phyloP scores from a whole-genome alignment of 179 eudicot species.

The Silene noctiflora region DNA sequence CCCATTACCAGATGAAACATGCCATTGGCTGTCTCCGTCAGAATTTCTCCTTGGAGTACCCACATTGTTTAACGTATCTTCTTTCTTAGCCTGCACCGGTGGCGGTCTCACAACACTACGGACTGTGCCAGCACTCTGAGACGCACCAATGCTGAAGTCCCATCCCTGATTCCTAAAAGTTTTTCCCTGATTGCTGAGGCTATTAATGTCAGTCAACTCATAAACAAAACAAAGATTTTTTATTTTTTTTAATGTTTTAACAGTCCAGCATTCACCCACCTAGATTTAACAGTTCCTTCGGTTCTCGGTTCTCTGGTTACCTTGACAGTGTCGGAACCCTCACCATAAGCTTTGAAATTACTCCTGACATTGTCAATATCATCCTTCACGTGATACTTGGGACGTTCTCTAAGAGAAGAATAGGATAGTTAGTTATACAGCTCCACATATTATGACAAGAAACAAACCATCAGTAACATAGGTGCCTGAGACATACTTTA shows the following conservation, averaged over 20 bases:
- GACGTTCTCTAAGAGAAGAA: constrained; percentile 91
- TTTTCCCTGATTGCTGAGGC: constrained; percentile 57
- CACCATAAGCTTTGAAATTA: constrained; percentile 55
- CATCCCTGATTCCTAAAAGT: constrained; percentile 66
- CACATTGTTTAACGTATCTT: constrained; percentile 48
- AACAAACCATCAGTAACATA: no score
- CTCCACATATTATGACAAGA: no score
- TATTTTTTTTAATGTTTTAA: no score
- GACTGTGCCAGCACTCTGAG: constrained; percentile 66
- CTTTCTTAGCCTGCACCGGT: constrained; percentile 61
- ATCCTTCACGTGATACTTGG: constrained; percentile 63
- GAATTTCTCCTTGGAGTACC: constrained; percentile 41
- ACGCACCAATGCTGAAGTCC: constrained; percentile 86
- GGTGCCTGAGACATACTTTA: constrained; percentile 59
- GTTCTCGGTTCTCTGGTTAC: constrained; percentile 59
- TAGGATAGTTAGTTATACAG: no score
- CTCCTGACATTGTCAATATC: constrained; percentile 47
- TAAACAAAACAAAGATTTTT: constrained; percentile 11
- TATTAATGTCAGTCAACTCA: constrained; percentile 31
- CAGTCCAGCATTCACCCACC: no score
- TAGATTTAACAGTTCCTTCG: constrained; percentile 62
- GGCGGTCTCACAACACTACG: constrained; percentile 80
- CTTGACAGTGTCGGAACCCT: constrained; percentile 78
- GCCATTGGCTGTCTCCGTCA: constrained; percentile 54
- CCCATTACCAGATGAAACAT: constrained; percentile 56